Conservation (phyloP, 768 basidiomycete genomes). For the Coprinopsis sp. region DNA sequence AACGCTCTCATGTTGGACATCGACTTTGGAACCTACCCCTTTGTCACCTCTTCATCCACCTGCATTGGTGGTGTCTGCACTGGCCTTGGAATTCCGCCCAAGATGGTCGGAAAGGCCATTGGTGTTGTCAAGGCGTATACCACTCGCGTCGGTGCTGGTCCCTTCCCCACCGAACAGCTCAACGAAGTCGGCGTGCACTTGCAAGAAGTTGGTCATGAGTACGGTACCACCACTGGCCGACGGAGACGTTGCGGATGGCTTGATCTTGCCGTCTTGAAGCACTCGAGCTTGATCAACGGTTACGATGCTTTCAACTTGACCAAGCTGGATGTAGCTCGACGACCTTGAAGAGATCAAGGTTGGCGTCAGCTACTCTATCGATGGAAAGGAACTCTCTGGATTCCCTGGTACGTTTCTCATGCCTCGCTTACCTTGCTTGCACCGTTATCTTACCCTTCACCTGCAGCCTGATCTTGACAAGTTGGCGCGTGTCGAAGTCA, state of each 20-base stretch:
- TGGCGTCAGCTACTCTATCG: constrained; percentile 71
- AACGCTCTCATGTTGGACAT: constrained; percentile 98
- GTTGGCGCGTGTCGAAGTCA: constrained; percentile 74
- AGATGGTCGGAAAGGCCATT: constrained; percentile 76
- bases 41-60: constrained; percentile 92
- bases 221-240: constrained; percentile 89
- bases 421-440: not conserved
- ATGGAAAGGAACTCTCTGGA: constrained; percentile 72
- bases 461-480: constrained; percentile 78
- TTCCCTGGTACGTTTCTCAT: constrained; percentile 70
- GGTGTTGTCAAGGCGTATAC: constrained; percentile 99
- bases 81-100: constrained; percentile 94
- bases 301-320: constrained; percentile 93
- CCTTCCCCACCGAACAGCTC: constrained; percentile 95
- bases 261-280: constrained; percentile 90
- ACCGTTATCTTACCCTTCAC: not conserved
- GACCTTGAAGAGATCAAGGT: constrained; percentile 82
- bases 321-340: constrained; percentile 92
- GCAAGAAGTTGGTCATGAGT: constrained; percentile 92
- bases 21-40: constrained; percentile 98
- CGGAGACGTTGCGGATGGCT: constrained; percentile 95
- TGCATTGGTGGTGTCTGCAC: constrained; percentile 95
- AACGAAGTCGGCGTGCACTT: constrained; percentile 80
- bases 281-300: constrained; percentile 92
- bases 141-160: constrained; percentile 96